phyloP scores from a whole-genome alignment of 352 stramenopile species.

The Elongisporangium senticosum region DNA sequence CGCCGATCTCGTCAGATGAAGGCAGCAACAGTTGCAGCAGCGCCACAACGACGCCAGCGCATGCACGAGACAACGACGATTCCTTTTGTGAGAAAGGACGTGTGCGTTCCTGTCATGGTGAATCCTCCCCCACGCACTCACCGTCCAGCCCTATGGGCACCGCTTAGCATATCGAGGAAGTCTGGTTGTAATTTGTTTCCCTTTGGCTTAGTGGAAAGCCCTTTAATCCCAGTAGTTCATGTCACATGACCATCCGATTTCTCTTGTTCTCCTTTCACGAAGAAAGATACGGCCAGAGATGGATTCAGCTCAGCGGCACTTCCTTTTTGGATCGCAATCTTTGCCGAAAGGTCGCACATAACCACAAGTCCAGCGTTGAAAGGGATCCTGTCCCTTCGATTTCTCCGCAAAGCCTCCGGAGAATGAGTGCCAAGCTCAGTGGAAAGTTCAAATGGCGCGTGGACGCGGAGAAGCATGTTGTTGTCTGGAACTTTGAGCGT shows the following conservation, averaged over 20 bases:
- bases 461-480: slow-evolving; percentile 74
- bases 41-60: background rate
- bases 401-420: background rate
- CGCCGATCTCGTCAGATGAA: background rate
- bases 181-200: background rate
- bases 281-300: background rate
- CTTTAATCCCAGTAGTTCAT: background rate
- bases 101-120: no score
- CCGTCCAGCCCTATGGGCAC: no score
- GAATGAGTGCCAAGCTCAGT: background rate
- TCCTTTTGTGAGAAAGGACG: background rate
- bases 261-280: background rate
- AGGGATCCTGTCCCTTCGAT: no score
- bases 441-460: slow-evolving; percentile 60
- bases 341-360: background rate
- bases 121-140: no score
- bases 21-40: background rate
- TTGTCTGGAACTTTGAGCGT: slow-evolving; percentile 80
- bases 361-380: no score
- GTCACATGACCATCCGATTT: background rate
- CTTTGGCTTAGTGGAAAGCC: background rate
- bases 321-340: background rate
- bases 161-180: background rate
- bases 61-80: background rate
- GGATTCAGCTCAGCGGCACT: background rate